Conservation (phyloP, 169 alveolate species). For the Plasmodium fragile region DNA sequence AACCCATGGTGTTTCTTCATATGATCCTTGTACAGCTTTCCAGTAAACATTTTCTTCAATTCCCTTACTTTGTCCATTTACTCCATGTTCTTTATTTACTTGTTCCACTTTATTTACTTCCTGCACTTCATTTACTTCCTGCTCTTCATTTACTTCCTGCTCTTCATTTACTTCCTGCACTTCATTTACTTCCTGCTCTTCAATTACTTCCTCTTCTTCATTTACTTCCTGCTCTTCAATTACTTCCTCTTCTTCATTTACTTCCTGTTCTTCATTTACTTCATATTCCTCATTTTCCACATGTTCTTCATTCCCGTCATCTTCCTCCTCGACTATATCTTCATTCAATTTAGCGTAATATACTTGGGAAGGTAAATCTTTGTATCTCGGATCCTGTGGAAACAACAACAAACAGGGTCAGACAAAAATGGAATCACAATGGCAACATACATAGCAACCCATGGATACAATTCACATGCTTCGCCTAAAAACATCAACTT, state of each 20-base stretch:
- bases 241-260: background rate
- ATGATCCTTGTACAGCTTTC: constrained; percentile 15
- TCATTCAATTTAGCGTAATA: constrained; percentile 20
- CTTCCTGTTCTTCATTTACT: background rate
- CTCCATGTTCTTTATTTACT: background rate
- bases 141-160: background rate
- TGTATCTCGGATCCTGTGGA: constrained; percentile 11
- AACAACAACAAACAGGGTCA: background rate
- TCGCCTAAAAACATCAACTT: background rate
- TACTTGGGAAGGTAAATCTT: constrained; percentile 28
- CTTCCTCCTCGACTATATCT: background rate
- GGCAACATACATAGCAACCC: background rate
- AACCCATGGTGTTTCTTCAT: constrained; percentile 5
- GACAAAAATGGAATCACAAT: background rate
- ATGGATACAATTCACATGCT: background rate
- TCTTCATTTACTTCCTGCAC: background rate
- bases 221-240: background rate
- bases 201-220: background rate
- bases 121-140: background rate
- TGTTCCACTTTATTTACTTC: background rate
- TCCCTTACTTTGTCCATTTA: background rate
- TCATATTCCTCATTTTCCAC: background rate
- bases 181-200: background rate
- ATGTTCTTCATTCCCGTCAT: background rate
- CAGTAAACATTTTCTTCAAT: constrained; percentile 1